Percentiles rank a stretch among this genome's conserved stretches.
These are phyloP conservation scores for Effrenium voratum DNA, from an alignment of 73 alveolate genomes.

Conservation along the genomic window DNA sequence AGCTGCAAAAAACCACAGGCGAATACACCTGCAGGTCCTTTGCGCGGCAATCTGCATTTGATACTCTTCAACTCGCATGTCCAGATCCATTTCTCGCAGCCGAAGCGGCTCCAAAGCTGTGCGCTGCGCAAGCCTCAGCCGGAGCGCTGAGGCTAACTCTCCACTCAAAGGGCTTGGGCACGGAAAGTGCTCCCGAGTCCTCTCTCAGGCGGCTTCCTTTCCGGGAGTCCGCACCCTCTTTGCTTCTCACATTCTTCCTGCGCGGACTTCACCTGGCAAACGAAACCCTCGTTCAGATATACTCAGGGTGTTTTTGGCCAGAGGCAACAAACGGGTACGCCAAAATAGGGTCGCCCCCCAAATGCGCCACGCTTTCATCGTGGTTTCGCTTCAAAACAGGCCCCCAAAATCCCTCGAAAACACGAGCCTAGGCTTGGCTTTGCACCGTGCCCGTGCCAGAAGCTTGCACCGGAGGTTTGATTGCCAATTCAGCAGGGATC, in stretches of 20 bases:
- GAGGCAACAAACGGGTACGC: neutral
- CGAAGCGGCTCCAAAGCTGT: neutral
- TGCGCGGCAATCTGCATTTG: neutral
- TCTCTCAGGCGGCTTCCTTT: too few relatives aligned
- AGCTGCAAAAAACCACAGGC: neutral
- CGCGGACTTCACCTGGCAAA: neutral
- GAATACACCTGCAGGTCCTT: too few relatives aligned
- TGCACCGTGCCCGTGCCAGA: too few relatives aligned
- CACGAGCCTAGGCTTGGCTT: too few relatives aligned
- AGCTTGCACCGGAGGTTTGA: too few relatives aligned
- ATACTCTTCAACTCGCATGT: neutral
- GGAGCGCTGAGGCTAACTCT: too few relatives aligned
- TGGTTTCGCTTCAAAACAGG: neutral
- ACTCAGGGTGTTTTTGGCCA: neutral
- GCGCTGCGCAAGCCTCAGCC: too few relatives aligned
- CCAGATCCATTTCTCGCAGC: neutral
- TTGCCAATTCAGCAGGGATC: too few relatives aligned
- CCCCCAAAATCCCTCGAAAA: neutral
- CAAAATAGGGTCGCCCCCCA: neutral
- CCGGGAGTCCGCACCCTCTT: neutral
- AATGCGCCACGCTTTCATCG: neutral
- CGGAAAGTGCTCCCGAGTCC: too few relatives aligned
- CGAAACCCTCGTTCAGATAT: neutral
- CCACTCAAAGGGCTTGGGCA: too few relatives aligned
- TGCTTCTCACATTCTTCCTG: conserved; percentile 60